Evolutionary conservation across 2,329 filamentous ascomycete genomes (phyloP), one percentile per base, ranked within the genome.

Genomic region (Hypoxylon sp.): DNA sequence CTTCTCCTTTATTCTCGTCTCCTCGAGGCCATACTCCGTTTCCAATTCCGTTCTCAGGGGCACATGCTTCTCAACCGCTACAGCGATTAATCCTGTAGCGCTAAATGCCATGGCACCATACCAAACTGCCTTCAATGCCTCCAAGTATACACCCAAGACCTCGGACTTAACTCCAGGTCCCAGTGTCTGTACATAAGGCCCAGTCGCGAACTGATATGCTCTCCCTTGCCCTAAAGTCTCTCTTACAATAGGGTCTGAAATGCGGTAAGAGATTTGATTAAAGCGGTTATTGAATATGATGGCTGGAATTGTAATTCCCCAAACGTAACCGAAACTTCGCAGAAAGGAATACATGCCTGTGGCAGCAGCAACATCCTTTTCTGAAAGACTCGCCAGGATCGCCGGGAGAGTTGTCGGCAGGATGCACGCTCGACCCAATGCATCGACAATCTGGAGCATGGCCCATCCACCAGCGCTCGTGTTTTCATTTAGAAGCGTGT

Each of bases 291-390:
- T 48, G 53, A 74, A 75, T 15, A 74, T 65, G 1, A 64, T 57
- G 0, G 64, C 64, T 1, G 67, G 68, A 8, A 76, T 65, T 0
- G 69, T 66, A 1, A 74, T 67, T 9, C 73, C 73, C 30, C 74
- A 65, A 7, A 72, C 67, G 17, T 66, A 62, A 0, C 75, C 75
- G n/a, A 76, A 68, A 16, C 63, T 67, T 5, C 74, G 64, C 43
- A 71, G 62, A 54, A 75, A 77, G 2, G 61, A 56, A 51, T 65
- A 70, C 54, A 71, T 68, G 8, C 63, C 64, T 2, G 65, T 65
- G 1, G 68, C 65, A 5, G 61, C 48, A 2, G 63, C 61, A 0
- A 61, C 50, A 25, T 73, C 67, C 2, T 37, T 36, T 8, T 69
- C 66, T 1, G 48, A 7, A 2, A 67, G 37, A 0, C 55, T 11